Conservation (phyloP, 1,284 basidiomycete genomes). For the Bjerkandera adusta region DNA sequence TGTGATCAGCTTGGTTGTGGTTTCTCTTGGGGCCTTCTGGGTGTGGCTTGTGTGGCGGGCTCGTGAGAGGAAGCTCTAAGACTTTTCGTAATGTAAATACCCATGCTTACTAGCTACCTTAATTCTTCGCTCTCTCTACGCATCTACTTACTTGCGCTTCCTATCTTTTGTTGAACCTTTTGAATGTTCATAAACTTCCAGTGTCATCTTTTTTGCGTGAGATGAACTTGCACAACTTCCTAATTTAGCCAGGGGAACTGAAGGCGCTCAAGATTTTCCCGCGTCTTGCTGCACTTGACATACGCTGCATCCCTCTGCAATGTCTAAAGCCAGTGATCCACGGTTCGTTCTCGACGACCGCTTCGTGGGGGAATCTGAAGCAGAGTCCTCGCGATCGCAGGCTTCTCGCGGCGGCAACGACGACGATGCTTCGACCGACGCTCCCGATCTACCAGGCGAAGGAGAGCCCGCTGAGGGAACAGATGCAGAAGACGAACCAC, state of each 20-base stretch:
- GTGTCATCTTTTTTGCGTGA: no score
- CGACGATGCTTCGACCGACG: conserved; percentile 25
- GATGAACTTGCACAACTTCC: not conserved
- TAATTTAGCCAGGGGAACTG: not conserved
- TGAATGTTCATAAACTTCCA: no score
- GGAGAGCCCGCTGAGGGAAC: conserved; percentile 24
- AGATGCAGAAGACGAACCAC: conserved; percentile 22
- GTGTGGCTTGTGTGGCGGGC: conserved; percentile 13
- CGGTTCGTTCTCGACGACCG: conserved; percentile 27
- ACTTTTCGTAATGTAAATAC: no score
- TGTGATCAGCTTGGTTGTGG: conserved; percentile 55
- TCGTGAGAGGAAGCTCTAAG: no score
- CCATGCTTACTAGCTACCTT: no score
- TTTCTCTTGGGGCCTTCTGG: conserved; percentile 49
- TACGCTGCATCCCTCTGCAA: no score
- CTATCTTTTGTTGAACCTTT: no score
- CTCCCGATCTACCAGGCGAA: conserved; percentile 24
- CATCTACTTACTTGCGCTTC: no score
- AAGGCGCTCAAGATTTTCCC: no score
- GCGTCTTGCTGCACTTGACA: no score
- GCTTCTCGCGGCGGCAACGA: conserved; percentile 22
- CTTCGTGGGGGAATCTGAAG: conserved; percentile 22
- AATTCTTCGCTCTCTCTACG: no score
- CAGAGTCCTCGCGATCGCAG: conserved; percentile 21
- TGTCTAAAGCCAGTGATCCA: conserved; percentile 17